A percentile compares a stretch with the other conserved stretches of the same genome.
These are phyloP conservation scores for Blakeslea trispora DNA, from an alignment of 371 early-diverging fungal genomes.

Conservation along the genomic window DNA sequence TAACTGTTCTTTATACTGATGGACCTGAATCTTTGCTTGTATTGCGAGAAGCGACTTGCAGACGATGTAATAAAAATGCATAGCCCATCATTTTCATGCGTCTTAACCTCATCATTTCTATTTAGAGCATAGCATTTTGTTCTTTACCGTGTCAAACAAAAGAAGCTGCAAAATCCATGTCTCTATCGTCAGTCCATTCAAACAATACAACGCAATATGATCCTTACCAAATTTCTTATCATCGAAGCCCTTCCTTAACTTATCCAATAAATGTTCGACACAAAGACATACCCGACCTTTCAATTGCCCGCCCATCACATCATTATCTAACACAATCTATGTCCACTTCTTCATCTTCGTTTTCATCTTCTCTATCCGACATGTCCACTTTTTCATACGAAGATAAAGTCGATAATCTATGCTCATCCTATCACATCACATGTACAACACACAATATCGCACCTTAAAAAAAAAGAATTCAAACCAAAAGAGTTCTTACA, in stretches of 20 bases:
- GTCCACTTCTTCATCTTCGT: conserved; percentile 23
- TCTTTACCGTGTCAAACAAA: conserved; percentile 28
- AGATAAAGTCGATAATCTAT: conserved; percentile 21
- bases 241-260: conserved; percentile 25
- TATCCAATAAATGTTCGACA: conserved; percentile 7
- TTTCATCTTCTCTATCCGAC: conserved; percentile 25
- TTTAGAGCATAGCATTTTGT: conserved; percentile 28
- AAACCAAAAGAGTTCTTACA: neutral
- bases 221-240: conserved; percentile 23
- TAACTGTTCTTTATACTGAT: conserved; percentile 12
- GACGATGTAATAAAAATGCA: conserved; percentile 28
- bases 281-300: neutral
- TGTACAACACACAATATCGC: conserved; percentile 22
- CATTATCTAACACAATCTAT: conserved; percentile 20
- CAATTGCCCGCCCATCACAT: conserved; percentile 1
- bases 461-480: neutral
- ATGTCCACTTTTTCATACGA: conserved; percentile 31
- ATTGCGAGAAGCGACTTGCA: conserved; percentile 30
- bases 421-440: conserved; percentile 16
- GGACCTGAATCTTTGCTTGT: conserved; percentile 32
- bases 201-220: conserved; percentile 9
- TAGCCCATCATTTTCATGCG: neutral
- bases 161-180: conserved; percentile 25
- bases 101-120: neutral
- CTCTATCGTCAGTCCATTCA: neutral